A percentile compares a stretch with the other conserved stretches of the same genome.
Conservation (phyloP, 2,329 filamentous ascomycete genomes). For the Calonectria montana region DNA sequence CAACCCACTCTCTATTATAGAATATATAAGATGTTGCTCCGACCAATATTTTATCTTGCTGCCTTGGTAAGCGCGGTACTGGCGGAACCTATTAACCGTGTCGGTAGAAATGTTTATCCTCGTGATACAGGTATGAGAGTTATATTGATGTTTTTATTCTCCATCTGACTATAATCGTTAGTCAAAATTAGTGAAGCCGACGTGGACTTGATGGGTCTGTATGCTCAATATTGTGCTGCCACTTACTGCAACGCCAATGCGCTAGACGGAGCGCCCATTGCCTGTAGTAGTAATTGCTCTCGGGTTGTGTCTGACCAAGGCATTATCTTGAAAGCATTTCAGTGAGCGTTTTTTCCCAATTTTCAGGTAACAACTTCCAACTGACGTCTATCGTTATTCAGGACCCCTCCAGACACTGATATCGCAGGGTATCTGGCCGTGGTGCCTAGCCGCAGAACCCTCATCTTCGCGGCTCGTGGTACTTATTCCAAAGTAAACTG, state of each 20-base stretch:
- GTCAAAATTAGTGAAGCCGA: not conserved
- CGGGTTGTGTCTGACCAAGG: slow-evolving; percentile 55
- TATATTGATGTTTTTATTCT: not conserved
- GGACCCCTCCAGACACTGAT: slow-evolving; percentile 51
- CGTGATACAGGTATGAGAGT: not conserved
- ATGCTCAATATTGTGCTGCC: slow-evolving; percentile 62
- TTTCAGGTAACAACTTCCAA: not conserved
- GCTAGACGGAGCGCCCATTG: slow-evolving; percentile 51
- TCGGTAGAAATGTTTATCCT: not conserved
- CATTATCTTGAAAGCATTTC: slow-evolving; percentile 55
- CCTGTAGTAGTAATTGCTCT: slow-evolving; percentile 58
- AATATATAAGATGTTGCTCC: not conserved
- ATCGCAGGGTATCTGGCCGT: slow-evolving; percentile 63
- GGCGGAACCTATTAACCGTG: not conserved
- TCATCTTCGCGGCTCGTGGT: slow-evolving; percentile 71
- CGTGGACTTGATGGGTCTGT: slow-evolving; percentile 43
- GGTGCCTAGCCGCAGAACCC: slow-evolving; percentile 60
- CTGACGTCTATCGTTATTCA: slow-evolving; percentile 44
- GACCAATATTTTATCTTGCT: not conserved
- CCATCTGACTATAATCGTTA: not conserved
- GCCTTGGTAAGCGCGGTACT: not conserved
- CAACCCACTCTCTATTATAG: no score
- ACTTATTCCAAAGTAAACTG: slow-evolving; percentile 69
- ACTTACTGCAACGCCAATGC: slow-evolving; percentile 64
- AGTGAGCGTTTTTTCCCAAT: slow-evolving; percentile 42